Percentiles rank a stretch among this genome's conserved stretches.
phyloP scores from a whole-genome alignment of 129 eudicot genomes.

The Pulicaria dysenterica region DNA sequence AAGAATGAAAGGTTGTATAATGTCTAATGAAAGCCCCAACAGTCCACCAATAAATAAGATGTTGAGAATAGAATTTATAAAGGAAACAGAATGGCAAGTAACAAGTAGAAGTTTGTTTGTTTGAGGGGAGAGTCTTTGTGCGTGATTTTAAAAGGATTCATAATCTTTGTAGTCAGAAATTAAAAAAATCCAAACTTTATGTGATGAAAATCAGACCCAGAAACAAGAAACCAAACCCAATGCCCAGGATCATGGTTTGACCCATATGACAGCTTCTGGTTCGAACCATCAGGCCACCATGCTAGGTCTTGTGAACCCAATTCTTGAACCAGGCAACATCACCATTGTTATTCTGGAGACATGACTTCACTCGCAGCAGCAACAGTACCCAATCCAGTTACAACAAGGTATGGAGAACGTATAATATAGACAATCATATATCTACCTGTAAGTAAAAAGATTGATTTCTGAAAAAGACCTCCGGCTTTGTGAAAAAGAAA shows the following conservation, averaged over 20 bases:
- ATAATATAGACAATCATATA: too few species aligned
- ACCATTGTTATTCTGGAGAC: conserved; percentile 6
- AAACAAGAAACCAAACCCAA: background rate
- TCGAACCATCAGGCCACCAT: background rate
- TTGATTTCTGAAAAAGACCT: too few species aligned
- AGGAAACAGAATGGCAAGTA: background rate
- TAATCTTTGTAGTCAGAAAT: conserved; percentile 14
- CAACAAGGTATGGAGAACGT: too few species aligned
- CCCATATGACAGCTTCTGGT: background rate
- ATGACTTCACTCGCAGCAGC: too few species aligned
- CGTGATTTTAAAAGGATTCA: conserved; percentile 19
- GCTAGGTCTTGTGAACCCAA: background rate
- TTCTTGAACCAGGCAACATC: background rate
- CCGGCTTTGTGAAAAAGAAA: too few species aligned
- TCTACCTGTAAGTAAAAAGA: too few species aligned
- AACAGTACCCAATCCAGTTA: too few species aligned
- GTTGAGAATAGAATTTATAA: background rate
- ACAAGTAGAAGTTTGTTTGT: too few species aligned
- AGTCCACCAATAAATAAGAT: conserved; percentile 29
- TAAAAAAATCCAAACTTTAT: background rate
- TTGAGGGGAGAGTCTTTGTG: conserved; percentile 23
- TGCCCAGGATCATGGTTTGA: background rate
- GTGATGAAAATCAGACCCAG: background rate
- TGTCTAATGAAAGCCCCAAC: conserved; percentile 28
- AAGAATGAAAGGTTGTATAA: background rate